Conservation (phyloP, 2,329 filamentous ascomycete genomes). For the Pseudocercospora ulei region DNA sequence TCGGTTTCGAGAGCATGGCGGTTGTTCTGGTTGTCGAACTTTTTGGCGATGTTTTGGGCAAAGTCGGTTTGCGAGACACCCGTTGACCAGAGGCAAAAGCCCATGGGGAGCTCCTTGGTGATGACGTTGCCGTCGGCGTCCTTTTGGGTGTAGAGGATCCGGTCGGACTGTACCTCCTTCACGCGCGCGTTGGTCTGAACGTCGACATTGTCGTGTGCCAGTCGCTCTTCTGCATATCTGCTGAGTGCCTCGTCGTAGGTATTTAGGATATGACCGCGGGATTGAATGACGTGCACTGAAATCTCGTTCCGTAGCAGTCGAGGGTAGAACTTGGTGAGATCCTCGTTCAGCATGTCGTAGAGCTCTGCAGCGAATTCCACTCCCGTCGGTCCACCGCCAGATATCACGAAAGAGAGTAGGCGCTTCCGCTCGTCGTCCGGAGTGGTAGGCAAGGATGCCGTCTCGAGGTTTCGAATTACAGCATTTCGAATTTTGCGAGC, state of each 20-base stretch:
- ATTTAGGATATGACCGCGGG: constrained; percentile 87
- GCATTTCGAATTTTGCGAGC: constrained; percentile 80
- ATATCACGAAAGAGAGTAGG: constrained; percentile 88
- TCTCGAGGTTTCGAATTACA: constrained; percentile 79
- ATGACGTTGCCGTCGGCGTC: constrained; percentile 60
- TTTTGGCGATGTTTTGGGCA: constrained; percentile 63
- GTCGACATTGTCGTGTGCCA: constrained; percentile 81
- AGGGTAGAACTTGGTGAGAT: constrained; percentile 73
- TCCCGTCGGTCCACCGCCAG: constrained; percentile 87
- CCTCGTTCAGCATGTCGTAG: constrained; percentile 92
- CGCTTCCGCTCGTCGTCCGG: constrained; percentile 75
- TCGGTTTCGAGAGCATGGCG: constrained; percentile 89
- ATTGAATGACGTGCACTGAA: constrained; percentile 94
- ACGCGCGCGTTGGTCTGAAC: constrained; percentile 89
- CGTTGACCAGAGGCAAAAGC: constrained; percentile 96
- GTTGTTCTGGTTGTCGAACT: constrained; percentile 73
- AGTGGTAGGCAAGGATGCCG: constrained; percentile 86
- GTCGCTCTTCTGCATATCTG: constrained; percentile 80
- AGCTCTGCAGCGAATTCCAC: constrained; percentile 97
- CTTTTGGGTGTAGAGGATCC: constrained; percentile 81
- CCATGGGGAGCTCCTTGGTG: constrained; percentile 90
- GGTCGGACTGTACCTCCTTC: constrained; percentile 73
- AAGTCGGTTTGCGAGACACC: constrained; percentile 81
- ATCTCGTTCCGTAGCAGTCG: constrained; percentile 91
- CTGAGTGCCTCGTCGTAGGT: constrained; percentile 95